Conservation (phyloP, 140 eudicot species). For the Flaveria floridana region DNA sequence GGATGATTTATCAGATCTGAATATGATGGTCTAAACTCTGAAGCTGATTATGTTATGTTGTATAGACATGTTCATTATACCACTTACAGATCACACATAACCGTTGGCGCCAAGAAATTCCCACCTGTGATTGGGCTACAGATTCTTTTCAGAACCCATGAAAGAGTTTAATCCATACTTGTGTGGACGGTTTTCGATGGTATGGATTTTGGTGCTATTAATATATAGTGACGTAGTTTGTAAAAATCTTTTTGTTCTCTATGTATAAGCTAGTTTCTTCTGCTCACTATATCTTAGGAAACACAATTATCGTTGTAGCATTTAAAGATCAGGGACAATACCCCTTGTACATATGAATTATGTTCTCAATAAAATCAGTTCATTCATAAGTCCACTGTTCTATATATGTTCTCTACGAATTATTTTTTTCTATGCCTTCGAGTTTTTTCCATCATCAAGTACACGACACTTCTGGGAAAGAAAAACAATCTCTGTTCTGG, state of each 20-base stretch:
- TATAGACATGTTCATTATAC: slow-evolving; percentile 55
- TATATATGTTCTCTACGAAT: neutral
- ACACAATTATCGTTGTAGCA: slow-evolving; percentile 65
- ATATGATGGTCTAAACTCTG: slow-evolving; percentile 73
- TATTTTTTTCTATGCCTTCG: slow-evolving; percentile 18
- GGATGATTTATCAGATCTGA: slow-evolving; percentile 81
- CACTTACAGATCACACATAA: slow-evolving; percentile 46
- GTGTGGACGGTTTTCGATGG: slow-evolving; percentile 38
- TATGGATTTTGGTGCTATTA: slow-evolving; percentile 48
- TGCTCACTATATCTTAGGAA: slow-evolving; percentile 53
- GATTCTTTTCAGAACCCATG: slow-evolving; percentile 47
- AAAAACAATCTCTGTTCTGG: neutral
- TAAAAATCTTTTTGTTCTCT: slow-evolving; percentile 52
- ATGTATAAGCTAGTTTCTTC: slow-evolving; percentile 50
- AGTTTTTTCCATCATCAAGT: slow-evolving; percentile 30
- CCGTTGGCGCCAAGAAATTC: slow-evolving; percentile 28
- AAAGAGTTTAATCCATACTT: slow-evolving; percentile 39
- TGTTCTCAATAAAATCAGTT: slow-evolving; percentile 63
- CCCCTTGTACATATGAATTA: slow-evolving; percentile 72
- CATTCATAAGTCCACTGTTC: slow-evolving; percentile 17
- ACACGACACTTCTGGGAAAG: slow-evolving; percentile 1
- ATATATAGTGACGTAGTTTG: slow-evolving; percentile 45
- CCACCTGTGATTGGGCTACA: slow-evolving; percentile 38
- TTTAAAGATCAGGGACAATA: slow-evolving; percentile 64
- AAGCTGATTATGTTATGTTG: slow-evolving; percentile 37